Base-by-base conservation (phyloP, 306 rosid species). In the Phaseolus lunatus region DNA sequence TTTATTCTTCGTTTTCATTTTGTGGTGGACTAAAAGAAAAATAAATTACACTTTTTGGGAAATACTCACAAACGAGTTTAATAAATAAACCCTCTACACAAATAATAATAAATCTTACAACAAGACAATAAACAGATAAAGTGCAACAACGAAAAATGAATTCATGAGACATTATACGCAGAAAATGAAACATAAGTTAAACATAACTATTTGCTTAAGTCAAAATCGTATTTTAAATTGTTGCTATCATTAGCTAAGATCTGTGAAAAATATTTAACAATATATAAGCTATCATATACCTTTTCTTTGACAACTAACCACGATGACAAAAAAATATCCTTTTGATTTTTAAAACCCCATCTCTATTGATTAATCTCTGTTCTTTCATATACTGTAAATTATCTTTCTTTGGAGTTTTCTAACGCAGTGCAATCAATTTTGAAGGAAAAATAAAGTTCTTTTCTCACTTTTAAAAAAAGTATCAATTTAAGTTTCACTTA, bases 221-320 rank as follows among this genome's bases (percentile, higher is more conserved):
- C 35, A 29, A 43, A 52, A 2, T 12, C 39, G 1, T 33, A 33
- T 33, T 33, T 33, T 5, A 33, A 33, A 33, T 33, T 33, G 9
- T 35, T 35, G 9, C 1, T 9, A 33, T 5, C 5, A 5, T 33
- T 33, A n/a, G n/a, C n/a, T n/a, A n/a, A n/a, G n/a, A n/a, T n/a
- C n/a, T n/a, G n/a, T n/a, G 37, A 5, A 33, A 37, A 37, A 8
- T 37, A 37, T 8, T 37, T 37, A 37, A 1, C 43, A 37, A 8
- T 37, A 37, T 37, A 37, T 37, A 37, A 37, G 43, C 11, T 6
- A 37, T 33, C 48, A 43, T 11, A 48, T 47, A 29, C 45, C 7
- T 61, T 74, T 61, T 45, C 59, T 19, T 52, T 27, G 47, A 18
- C n/a, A n/a, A n/a, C n/a, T n/a, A n/a, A n/a, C n/a, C n/a, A n/a